Conservation (phyloP, 1,284 basidiomycete genomes). For the Neotropicomus parvogracilis region DNA sequence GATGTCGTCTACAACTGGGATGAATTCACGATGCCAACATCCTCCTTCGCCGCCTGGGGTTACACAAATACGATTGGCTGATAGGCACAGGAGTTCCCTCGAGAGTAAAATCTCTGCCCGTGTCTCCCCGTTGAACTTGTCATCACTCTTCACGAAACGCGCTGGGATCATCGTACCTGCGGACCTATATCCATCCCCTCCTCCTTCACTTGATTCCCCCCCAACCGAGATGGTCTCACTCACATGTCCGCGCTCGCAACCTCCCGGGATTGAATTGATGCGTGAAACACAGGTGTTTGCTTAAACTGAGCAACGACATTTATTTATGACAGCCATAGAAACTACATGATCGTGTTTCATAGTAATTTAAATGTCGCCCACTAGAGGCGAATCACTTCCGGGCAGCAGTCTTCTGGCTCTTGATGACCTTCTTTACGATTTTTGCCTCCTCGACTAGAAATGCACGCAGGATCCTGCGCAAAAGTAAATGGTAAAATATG, state of each 20-base stretch:
- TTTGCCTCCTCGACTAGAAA: slow-evolving; percentile 99
- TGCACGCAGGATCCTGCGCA: slow-evolving; percentile 88
- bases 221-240: slow-evolving; percentile 31
- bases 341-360: slow-evolving; percentile 1
- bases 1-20: slow-evolving; percentile 27
- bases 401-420: slow-evolving; percentile 49
- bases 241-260: slow-evolving; percentile 7
- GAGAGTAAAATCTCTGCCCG: slow-evolving; percentile 36
- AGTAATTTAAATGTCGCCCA: too few relatives aligned
- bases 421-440: slow-evolving; percentile 99
- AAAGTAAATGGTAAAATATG: not conserved
- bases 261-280: slow-evolving; percentile 5
- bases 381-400: slow-evolving; percentile 22
- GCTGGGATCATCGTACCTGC: slow-evolving; percentile 35
- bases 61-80: slow-evolving; percentile 7
- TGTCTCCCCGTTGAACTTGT: slow-evolving; percentile 20
- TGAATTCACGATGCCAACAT: slow-evolving; percentile 22
- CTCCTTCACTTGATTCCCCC: slow-evolving; percentile 70
- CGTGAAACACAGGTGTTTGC: slow-evolving; percentile 17
- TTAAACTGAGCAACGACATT: slow-evolving; percentile 27
- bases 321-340: slow-evolving; percentile 27
- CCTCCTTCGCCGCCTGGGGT: slow-evolving; percentile 6
- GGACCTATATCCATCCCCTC: slow-evolving; percentile 73
- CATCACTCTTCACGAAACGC: slow-evolving; percentile 27
- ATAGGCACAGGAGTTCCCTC: slow-evolving; percentile 17